Evolutionary conservation across 2,329 filamentous ascomycete species (phyloP).

Genomic region (Arthrobotrys conoides): DNA sequence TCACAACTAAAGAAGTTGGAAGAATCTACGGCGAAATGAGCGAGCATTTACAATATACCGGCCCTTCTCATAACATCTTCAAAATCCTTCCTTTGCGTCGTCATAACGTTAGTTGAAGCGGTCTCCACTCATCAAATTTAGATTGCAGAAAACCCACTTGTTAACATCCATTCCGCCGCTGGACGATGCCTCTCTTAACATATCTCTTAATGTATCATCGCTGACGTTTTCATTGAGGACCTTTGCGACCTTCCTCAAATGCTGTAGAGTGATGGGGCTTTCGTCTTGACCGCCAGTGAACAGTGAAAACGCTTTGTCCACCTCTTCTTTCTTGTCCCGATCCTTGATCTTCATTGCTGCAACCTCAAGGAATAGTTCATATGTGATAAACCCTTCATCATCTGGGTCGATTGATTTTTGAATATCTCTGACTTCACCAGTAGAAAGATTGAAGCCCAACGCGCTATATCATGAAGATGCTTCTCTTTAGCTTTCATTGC

Average conservation of each 20-base stretch:
- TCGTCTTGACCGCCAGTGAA: conserved; percentile 76
- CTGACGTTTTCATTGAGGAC: conserved; percentile 86
- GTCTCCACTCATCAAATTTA: neutral
- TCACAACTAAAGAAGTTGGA: neutral
- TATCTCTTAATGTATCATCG: conserved; percentile 88
- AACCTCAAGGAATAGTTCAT: conserved; percentile 86
- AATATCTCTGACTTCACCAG: conserved; percentile 81
- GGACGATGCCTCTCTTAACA: conserved; percentile 93
- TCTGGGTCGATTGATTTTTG: conserved; percentile 86
- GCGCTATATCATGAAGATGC: conserved; percentile 73
- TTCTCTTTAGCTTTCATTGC: neutral
- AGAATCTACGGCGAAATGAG: neutral
- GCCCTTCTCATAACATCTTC: conserved; percentile 87
- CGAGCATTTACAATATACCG: conserved; percentile 78
- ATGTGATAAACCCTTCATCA: conserved; percentile 81
- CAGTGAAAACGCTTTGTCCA: conserved; percentile 84
- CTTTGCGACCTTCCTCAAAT: conserved; percentile 83
- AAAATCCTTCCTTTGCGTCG: conserved; percentile 78
- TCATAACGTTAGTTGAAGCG: conserved; percentile 8
- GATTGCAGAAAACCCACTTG: conserved; percentile 60
- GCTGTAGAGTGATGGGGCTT: conserved; percentile 81
- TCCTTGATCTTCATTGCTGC: conserved; percentile 84
- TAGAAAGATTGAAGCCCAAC: conserved; percentile 79
- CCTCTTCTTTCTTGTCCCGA: conserved; percentile 76
- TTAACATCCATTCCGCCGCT: conserved; percentile 79